Conservation (phyloP, 148 eudicot species). For the Camellia japonica region DNA sequence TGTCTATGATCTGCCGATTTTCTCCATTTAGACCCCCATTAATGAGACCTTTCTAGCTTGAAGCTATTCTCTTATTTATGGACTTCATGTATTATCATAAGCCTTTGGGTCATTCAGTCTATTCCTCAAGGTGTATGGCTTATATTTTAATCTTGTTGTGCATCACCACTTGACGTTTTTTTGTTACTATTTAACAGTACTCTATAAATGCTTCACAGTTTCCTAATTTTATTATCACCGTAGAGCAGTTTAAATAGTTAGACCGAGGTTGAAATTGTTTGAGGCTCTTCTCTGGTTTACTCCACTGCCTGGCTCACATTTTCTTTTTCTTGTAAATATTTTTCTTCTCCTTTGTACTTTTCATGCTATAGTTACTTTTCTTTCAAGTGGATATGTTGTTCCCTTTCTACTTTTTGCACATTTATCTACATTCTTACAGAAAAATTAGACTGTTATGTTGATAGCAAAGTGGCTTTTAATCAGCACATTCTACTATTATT, state of each 20-base stretch:
- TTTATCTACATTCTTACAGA: not conserved
- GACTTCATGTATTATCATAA: not conserved
- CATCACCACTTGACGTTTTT: too few species aligned
- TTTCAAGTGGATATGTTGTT: not conserved
- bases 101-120: not conserved
- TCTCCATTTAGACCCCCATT: not conserved
- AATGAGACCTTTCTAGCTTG: not conserved
- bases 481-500: not conserved
- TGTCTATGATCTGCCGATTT: not conserved
- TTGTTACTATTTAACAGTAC: too few species aligned
- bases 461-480: not conserved
- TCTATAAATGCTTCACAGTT: not conserved
- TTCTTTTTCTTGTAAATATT: not conserved
- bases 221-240: not conserved
- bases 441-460: not conserved
- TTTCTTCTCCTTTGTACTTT: not conserved
- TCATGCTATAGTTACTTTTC: not conserved
- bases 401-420: not conserved
- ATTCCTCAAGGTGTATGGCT: not conserved
- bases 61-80: not conserved
- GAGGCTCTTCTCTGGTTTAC: not conserved
- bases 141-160: not conserved
- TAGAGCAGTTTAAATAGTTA: conserved; percentile 1
- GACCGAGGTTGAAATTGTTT: not conserved
- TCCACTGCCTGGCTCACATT: not conserved